Evolutionary conservation across 2,329 filamentous ascomycete genomes (phyloP).

Genomic region (Eutypella sp.): DNA sequence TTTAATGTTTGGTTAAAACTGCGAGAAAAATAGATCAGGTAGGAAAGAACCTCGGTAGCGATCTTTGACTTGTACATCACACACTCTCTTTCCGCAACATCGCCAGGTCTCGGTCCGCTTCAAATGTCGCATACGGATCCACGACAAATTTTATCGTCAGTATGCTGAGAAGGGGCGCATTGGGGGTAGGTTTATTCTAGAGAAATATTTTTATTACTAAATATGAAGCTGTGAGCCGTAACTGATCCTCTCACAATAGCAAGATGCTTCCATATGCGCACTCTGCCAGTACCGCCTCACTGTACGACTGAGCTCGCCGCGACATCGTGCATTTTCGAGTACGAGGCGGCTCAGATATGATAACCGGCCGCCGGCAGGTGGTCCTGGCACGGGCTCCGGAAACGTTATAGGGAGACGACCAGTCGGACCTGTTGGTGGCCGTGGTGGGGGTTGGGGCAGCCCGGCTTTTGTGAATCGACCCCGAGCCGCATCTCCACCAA

Average conservation of each 20-base stretch:
- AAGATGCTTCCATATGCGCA: conserved; percentile 25
- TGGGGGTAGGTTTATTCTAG: conserved; percentile 14
- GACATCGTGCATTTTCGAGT: conserved; percentile 13
- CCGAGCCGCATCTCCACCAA: neutral
- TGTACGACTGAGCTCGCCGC: conserved; percentile 9
- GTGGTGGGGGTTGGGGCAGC: conserved; percentile 13
- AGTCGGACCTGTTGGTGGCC: neutral
- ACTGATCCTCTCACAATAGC: conserved; percentile 12
- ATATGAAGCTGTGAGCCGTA: neutral
- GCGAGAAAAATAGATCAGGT: too few species aligned
- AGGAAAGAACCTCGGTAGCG: too few species aligned
- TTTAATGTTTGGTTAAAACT: too few species aligned
- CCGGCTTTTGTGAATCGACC: conserved; percentile 1
- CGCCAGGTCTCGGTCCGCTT: conserved; percentile 4
- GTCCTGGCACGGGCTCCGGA: neutral
- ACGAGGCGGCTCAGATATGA: conserved; percentile 8
- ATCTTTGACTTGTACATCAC: too few species aligned
- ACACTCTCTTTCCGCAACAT: neutral
- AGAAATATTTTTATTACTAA: neutral
- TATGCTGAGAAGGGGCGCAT: conserved; percentile 26
- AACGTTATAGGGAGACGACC: neutral
- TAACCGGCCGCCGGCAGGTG: neutral
- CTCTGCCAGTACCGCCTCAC: conserved; percentile 24
- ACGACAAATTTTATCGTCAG: conserved; percentile 11
- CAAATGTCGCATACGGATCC: conserved; percentile 16